Base-by-base conservation (phyloP, 2,329 filamentous ascomycete species). In the Colletotrichum australisinense region DNA sequence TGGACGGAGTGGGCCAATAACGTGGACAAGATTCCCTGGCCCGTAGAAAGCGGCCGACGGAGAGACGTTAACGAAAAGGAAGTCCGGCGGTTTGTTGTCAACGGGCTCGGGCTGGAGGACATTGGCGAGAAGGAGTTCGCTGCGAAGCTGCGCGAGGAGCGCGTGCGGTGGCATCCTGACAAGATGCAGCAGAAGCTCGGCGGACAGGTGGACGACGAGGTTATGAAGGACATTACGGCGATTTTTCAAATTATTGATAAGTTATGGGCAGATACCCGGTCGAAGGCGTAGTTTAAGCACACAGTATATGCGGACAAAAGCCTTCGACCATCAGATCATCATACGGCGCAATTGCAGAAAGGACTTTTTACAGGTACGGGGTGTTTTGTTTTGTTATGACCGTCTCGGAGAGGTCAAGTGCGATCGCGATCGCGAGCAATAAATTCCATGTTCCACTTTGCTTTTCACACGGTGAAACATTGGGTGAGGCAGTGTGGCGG, bases 161-260 rank as follows among this genome's bases (percentile, higher is more conserved):
- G 97, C 64, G 92, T 98, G 22, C 89, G 95, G 19, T 99, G 97
- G 97, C 97, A 99, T 85, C 97, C 97, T 4, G 97, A 99, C 84
- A 99, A 98, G 86, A 93, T 98, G 69, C 95, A 98, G 85, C 97
- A 98, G 84, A 90, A 92, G 66, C 92, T 97, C 73, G 94, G 95
- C 3, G 91, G 89, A 0, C 85, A 90, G 72, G 90, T 97, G 62
- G 93, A 95, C 60, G 88, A 91, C 28, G 88, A 88, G 4, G 90
- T 94, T 3, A 92, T 97, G 88, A 91, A 90, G 79, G 88, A 91
- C 67, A 94, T 98, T 55, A 99, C 96, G 12, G 93, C 94, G 7
- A 92, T 98, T 11, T 99, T 98, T 79, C 96, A 98, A 83, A 92
- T 95, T 35, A 89, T 98, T 59, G 97, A 99, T 84, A 87, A 86